Conservation (phyloP, 257 asterid species). For the Echites panduratus region DNA sequence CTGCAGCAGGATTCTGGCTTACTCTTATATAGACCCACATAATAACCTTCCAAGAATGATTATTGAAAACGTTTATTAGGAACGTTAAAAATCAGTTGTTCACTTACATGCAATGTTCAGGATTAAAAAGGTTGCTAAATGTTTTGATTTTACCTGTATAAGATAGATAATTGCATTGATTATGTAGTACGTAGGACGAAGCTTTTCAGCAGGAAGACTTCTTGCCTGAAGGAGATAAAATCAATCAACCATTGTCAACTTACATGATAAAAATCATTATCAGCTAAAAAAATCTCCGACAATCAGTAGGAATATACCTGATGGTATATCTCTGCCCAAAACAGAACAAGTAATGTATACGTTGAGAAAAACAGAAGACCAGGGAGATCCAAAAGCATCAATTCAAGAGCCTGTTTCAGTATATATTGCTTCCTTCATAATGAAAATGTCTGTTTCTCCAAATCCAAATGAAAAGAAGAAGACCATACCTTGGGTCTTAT, state of each 20-base stretch:
- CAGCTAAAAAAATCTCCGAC: neutral
- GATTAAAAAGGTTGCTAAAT: neutral
- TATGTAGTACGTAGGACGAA: constrained; percentile 24
- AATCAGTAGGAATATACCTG: constrained; percentile 23
- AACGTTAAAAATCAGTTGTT: neutral
- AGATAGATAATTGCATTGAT: constrained; percentile 28
- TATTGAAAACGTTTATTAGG: neutral
- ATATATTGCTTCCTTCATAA: neutral
- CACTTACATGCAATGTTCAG: neutral
- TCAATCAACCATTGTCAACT: neutral
- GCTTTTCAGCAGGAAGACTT: constrained; percentile 33
- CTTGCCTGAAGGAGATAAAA: constrained; percentile 24
- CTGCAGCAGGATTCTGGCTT: constrained; percentile 22
- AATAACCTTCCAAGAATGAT: constrained; percentile 18
- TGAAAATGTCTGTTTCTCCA: no score
- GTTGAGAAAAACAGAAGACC: constrained; percentile 39
- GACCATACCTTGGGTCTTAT: constrained; percentile 20
- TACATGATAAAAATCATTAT: neutral
- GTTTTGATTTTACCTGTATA: constrained; percentile 21
- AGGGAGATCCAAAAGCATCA: constrained; percentile 37
- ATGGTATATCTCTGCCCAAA: constrained; percentile 40
- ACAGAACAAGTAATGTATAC: constrained; percentile 34
- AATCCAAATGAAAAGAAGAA: neutral
- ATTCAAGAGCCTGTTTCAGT: constrained; percentile 25
- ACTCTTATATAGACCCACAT: constrained; percentile 27